Evolutionary conservation across 2,329 filamentous ascomycete species (phyloP).

Genomic region (Coniochaeta ligniaria): DNA sequence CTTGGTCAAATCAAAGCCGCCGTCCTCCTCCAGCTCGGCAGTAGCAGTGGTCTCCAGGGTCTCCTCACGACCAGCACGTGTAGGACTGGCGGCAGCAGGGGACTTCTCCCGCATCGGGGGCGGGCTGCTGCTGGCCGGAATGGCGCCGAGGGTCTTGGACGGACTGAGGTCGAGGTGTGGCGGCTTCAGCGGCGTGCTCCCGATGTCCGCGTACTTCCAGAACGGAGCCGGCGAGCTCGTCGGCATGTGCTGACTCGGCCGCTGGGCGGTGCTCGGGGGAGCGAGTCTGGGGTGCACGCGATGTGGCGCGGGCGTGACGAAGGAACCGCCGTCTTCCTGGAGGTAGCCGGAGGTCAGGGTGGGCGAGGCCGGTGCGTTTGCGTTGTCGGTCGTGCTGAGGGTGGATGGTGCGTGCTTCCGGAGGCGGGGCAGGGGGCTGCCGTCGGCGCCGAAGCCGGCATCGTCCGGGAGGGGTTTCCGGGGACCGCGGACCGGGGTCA

Average conservation of each 20-base stretch:
- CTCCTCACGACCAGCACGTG: slow-evolving; percentile 20
- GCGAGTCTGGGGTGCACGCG: slow-evolving; percentile 68
- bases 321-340: slow-evolving; percentile 52
- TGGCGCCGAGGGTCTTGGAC: slow-evolving; percentile 35
- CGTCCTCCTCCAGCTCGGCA: slow-evolving; percentile 36
- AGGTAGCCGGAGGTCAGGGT: slow-evolving; percentile 55
- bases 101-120: slow-evolving; percentile 41
- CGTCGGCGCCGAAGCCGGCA: slow-evolving; percentile 40
- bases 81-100: slow-evolving; percentile 41
- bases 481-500: slow-evolving; percentile 49
- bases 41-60: slow-evolving; percentile 17
- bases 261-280: slow-evolving; percentile 72
- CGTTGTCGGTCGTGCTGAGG: slow-evolving; percentile 38
- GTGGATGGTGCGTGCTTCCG: slow-evolving; percentile 39
- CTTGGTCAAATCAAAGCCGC: slow-evolving; percentile 53
- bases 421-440: slow-evolving; percentile 54
- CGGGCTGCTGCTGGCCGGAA: slow-evolving; percentile 53
- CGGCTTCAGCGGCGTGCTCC: slow-evolving; percentile 59
- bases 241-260: slow-evolving; percentile 79
- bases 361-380: slow-evolving; percentile 50
- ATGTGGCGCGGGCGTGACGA: slow-evolving; percentile 66
- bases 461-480: slow-evolving; percentile 31
- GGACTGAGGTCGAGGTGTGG: slow-evolving; percentile 51
- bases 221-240: slow-evolving; percentile 81
- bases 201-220: slow-evolving; percentile 78